Evolutionary conservation across 176 grass and related monocot species (phyloP), one percentile per base, ranked within the genome.

Genomic region (Oryza australiensis): DNA sequence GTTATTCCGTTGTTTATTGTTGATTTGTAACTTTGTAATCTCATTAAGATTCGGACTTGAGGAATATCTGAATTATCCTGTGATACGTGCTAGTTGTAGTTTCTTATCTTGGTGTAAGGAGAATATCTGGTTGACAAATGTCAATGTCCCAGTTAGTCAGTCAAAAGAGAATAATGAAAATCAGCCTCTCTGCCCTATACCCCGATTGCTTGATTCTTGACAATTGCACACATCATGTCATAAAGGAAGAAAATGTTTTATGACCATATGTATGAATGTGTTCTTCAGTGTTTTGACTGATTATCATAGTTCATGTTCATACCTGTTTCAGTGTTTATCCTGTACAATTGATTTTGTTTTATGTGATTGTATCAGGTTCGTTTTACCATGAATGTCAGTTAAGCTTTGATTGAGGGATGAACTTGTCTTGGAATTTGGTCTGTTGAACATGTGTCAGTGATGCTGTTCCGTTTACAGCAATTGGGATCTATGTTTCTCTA

Each of bases 1-100:
- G 67, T 79, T 83, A 57, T 28, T 78, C 74, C 22, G 22, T 86
- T 70, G 66, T 45, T 88, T 73, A 72, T 68, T 78, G 42, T 68
- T 68, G 38, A 81, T 82, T 35, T 77, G 76, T 74, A 49, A 71
- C 38, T 68, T 65, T 86, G 40, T 74, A 82, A 85, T 49, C 59
- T 63, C 11, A 60, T 83, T 67, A 72, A 82, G 29, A 59, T 66
- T 78, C 71, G 3, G 33, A 80, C 70, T 77, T 78, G 28, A 82
- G 62, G 24, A 72, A 73, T 78, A 73, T 74, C 63, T 51, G 11
- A 82, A 85, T 68, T 22, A 29, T 74, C 46, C 28, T 38, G 28
- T 74, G 27, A 73, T 66, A 57, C 77, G 85, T 77, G 72, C 66
- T 86, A 89, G 78, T 18, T 77, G 28, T 82, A 89, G 78, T n/a